phyloP scores from a whole-genome alignment of 2,329 filamentous ascomycete species.

The Thyridium curvatum region DNA sequence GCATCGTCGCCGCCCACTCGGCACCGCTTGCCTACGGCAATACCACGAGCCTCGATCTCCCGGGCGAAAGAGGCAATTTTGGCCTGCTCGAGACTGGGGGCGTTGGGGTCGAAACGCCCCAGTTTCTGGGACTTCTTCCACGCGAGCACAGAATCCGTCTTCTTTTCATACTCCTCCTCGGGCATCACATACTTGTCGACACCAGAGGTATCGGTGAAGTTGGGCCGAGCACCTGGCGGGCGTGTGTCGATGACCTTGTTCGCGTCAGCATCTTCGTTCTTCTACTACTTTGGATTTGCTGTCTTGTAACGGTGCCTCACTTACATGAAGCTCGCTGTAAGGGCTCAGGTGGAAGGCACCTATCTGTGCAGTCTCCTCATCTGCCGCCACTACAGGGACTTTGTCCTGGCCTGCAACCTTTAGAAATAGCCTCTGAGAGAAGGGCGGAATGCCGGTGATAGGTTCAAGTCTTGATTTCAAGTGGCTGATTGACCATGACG shows the following conservation, averaged over 20 bases:
- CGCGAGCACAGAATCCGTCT: conserved; percentile 80
- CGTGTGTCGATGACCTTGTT: conserved; percentile 72
- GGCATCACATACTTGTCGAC: conserved; percentile 91
- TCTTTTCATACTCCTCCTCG: conserved; percentile 76
- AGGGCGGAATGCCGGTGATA: conserved; percentile 84
- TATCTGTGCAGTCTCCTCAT: conserved; percentile 66
- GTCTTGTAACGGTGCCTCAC: conserved; percentile 31
- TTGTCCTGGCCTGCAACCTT: conserved; percentile 55
- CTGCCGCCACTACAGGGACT: conserved; percentile 59
- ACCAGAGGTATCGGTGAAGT: conserved; percentile 73
- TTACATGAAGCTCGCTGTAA: conserved; percentile 76
- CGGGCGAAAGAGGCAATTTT: conserved; percentile 62
- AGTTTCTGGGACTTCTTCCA: conserved; percentile 96
- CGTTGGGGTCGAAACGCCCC: conserved; percentile 89
- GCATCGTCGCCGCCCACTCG: conserved; percentile 61
- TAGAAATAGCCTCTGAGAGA: conserved; percentile 68
- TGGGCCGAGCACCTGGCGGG: conserved; percentile 66
- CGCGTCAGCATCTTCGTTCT: conserved; percentile 12
- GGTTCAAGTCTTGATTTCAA: conserved; percentile 86
- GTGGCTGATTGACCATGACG: conserved; percentile 81
- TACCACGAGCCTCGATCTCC: conserved; percentile 65
- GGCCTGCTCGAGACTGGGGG: conserved; percentile 66
- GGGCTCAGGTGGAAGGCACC: conserved; percentile 60
- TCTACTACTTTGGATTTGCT: too few relatives aligned
- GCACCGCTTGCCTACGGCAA: conserved; percentile 56